phyloP scores from a whole-genome alignment of 1,284 basidiomycete species.

The Rhodotorula sp. region DNA sequence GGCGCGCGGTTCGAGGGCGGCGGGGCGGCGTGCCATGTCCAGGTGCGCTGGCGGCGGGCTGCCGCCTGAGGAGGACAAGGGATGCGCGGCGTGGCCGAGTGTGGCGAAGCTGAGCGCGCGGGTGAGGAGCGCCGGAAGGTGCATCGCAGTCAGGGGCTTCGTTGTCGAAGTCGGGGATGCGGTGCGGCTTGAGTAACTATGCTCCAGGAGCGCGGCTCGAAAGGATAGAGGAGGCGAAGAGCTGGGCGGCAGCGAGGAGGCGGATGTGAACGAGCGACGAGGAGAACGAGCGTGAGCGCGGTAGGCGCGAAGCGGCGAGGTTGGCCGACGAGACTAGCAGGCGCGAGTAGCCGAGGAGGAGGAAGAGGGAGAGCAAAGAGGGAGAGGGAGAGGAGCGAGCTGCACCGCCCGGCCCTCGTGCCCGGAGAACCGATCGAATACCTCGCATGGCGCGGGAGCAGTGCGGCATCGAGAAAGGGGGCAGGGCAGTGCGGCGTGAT shows the following conservation, averaged over 20 bases:
- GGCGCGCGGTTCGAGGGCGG: neutral
- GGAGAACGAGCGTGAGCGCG: neutral
- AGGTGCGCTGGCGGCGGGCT: neutral
- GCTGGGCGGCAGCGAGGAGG: no score
- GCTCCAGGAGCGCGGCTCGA: neutral
- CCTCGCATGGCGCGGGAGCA: no score
- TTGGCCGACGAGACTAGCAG: neutral
- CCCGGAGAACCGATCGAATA: no score
- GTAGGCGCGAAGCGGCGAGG: no score
- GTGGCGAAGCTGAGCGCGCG: neutral
- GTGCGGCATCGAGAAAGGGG: no score
- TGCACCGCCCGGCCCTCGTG: no score
- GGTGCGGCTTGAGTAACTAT: no score
- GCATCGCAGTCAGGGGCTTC: no score
- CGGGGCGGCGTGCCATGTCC: neutral
- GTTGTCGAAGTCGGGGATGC: no score
- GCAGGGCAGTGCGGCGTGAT: no score
- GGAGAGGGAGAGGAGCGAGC: no score
- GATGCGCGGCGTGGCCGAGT: neutral
- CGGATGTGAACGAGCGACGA: neutral
- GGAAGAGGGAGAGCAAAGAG: neutral
- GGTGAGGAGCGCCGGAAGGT: neutral
- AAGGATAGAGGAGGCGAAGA: neutral
- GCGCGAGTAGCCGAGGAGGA: neutral
- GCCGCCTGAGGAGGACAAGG: no score